Conservation (phyloP, 805 yeast genomes). For the Ascoidea tarda region DNA sequence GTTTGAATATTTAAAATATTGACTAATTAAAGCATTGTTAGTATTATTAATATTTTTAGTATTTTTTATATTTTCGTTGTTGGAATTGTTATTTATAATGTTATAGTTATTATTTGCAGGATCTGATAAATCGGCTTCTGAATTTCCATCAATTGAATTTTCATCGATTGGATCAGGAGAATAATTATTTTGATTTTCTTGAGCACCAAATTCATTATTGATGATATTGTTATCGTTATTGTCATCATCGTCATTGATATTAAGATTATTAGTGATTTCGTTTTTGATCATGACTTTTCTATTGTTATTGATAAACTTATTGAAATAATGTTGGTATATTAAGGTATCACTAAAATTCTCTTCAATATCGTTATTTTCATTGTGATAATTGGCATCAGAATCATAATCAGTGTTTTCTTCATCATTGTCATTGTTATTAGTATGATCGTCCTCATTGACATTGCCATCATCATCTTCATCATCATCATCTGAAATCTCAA, state of each 20-base stretch:
- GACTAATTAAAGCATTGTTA: too few species aligned
- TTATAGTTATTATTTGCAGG: too few species aligned
- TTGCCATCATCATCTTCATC: conserved; percentile 10
- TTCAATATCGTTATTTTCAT: neutral
- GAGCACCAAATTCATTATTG: too few species aligned
- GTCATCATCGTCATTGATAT: neutral
- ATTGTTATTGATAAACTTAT: conserved; percentile 14
- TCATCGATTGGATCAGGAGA: too few species aligned
- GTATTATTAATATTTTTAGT: too few species aligned
- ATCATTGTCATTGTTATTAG: conserved; percentile 8
- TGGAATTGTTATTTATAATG: too few species aligned
- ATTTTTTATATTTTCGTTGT: too few species aligned
- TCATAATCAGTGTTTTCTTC: neutral
- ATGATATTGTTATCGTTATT: too few species aligned
- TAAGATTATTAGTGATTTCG: neutral
- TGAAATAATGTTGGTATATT: conserved; percentile 4
- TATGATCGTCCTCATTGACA: conserved; percentile 1
- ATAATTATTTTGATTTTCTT: too few species aligned
- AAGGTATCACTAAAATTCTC: neutral
- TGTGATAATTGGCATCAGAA: neutral
- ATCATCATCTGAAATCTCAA: conserved; percentile 24
- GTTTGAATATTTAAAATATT: too few species aligned
- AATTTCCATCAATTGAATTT: too few species aligned
- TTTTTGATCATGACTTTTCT: neutral
- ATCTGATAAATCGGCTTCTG: too few species aligned